phyloP scores from a whole-genome alignment of 805 yeast species.

The Myxozyma mucilagina region DNA sequence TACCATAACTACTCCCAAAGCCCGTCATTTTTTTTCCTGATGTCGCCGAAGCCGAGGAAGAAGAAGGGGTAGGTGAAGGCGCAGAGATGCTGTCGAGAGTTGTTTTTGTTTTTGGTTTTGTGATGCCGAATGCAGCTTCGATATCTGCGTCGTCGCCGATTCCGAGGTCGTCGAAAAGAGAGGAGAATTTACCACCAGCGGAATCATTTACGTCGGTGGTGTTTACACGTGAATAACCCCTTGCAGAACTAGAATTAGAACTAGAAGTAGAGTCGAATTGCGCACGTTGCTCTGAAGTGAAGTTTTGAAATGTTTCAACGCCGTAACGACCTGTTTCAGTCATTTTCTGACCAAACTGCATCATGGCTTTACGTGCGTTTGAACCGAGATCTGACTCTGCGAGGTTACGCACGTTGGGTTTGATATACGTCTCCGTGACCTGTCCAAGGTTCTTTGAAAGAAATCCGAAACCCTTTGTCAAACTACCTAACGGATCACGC shows the following conservation, averaged over 20 bases:
- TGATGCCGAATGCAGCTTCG: slow-evolving; percentile 67
- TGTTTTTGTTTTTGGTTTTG: slow-evolving; percentile 60
- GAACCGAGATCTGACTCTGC: slow-evolving; percentile 74
- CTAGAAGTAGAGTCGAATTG: slow-evolving; percentile 1
- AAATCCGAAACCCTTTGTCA: slow-evolving; percentile 91
- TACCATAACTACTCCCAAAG: slow-evolving; percentile 12
- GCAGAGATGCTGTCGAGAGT: slow-evolving; percentile 40
- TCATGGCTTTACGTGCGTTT: slow-evolving; percentile 90
- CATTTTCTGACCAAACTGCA: slow-evolving; percentile 92
- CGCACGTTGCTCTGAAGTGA: slow-evolving; percentile 46
- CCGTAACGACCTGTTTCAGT: slow-evolving; percentile 83
- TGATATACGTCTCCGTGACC: slow-evolving; percentile 83
- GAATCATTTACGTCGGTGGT: slow-evolving; percentile 34
- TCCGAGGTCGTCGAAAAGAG: slow-evolving; percentile 59
- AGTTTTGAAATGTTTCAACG: slow-evolving; percentile 61
- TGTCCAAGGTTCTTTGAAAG: slow-evolving; percentile 71
- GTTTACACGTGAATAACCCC: neutral
- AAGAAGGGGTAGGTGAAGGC: neutral
- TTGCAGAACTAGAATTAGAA: neutral
- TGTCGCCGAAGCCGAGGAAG: neutral
- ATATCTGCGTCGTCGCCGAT: slow-evolving; percentile 44
- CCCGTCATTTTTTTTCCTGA: slow-evolving; percentile 13
- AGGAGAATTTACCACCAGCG: slow-evolving; percentile 45
- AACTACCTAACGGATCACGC: slow-evolving; percentile 87
- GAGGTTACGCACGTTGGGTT: slow-evolving; percentile 84